These are phyloP conservation scores for Castanea sativa DNA, from an alignment of 306 rosid species.

Conservation along the genomic window DNA sequence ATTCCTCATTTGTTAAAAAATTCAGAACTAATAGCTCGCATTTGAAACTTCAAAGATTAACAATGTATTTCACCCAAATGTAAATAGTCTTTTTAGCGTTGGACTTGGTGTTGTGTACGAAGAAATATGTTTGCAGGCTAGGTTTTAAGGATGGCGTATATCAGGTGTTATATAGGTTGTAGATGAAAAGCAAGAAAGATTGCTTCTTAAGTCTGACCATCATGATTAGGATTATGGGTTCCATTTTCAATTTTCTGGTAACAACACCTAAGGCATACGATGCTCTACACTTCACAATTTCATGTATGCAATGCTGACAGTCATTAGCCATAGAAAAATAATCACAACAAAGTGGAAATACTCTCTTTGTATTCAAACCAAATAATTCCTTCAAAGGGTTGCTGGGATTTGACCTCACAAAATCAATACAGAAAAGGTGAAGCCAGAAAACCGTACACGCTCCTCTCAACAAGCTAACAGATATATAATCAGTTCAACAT, in stretches of 20 bases:
- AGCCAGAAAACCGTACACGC: neutral
- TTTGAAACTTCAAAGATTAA: too few relatives aligned
- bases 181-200: too few relatives aligned
- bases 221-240: neutral
- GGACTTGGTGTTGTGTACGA: neutral
- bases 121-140: too few relatives aligned
- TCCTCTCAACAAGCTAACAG: neutral
- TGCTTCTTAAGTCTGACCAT: too few relatives aligned
- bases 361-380: constrained; percentile 11
- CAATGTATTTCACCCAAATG: too few relatives aligned
- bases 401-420: constrained; percentile 17
- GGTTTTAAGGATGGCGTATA: too few relatives aligned
- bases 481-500: neutral
- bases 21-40: too few relatives aligned
- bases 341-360: neutral
- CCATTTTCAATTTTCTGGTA: neutral
- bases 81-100: neutral
- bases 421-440: neutral
- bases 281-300: neutral
- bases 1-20: too few relatives aligned
- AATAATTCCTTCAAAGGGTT: constrained; percentile 13
- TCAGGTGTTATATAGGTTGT: too few relatives aligned
- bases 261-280: neutral
- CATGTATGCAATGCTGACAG: neutral
- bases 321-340: neutral